phyloP scores from a whole-genome alignment of 805 yeast species.

The Ogataea salicorniae region DNA sequence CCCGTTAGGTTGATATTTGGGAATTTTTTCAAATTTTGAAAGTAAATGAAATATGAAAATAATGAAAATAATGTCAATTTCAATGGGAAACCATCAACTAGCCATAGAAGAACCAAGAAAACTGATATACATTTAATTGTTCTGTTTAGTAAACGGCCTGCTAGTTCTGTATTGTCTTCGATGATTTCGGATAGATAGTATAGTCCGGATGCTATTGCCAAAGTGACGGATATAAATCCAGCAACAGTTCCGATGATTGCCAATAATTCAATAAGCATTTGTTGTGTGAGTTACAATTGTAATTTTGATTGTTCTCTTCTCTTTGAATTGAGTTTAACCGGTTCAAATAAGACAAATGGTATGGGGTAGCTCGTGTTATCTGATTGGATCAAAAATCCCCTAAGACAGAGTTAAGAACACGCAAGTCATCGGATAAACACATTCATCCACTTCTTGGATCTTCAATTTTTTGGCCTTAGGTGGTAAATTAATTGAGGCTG shows the following conservation, averaged over 20 bases:
- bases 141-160: constrained; percentile 62
- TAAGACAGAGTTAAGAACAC: too few species aligned
- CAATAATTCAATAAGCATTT: constrained; percentile 54
- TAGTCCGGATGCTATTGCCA: constrained; percentile 78
- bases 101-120: constrained; percentile 48
- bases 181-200: constrained; percentile 89
- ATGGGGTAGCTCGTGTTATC: too few species aligned
- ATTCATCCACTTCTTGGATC: too few species aligned
- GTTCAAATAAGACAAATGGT: too few species aligned
- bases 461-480: too few species aligned
- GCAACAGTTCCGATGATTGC: constrained; percentile 55
- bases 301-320: too few species aligned
- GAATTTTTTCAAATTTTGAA: constrained; percentile 72
- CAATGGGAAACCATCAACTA: constrained; percentile 79
- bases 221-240: constrained; percentile 58
- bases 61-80: constrained; percentile 62
- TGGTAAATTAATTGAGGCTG: too few species aligned
- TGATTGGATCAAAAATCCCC: too few species aligned
- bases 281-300: too few species aligned
- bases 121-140: constrained; percentile 59
- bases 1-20: constrained; percentile 77
- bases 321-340: too few species aligned
- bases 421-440: too few species aligned
- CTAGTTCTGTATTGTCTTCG: constrained; percentile 87
- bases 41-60: constrained; percentile 64